phyloP scores from a whole-genome alignment of 2,329 filamentous ascomycete species.

The Colletotrichum sp. region DNA sequence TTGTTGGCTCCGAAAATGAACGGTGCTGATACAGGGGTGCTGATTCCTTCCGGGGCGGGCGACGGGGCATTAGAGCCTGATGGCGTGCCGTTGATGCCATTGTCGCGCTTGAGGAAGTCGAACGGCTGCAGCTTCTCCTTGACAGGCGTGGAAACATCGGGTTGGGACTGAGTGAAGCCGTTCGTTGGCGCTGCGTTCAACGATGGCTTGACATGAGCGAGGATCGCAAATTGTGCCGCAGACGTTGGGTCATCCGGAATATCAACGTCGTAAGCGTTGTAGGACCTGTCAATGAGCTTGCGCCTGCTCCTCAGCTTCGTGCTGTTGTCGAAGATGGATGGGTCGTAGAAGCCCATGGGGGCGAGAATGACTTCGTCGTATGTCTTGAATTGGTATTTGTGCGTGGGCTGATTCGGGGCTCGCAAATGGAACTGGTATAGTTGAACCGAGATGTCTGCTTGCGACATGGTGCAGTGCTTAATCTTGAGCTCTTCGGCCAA shows the following conservation, averaged over 20 bases:
- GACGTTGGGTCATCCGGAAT: slow-evolving; percentile 88
- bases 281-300: slow-evolving; percentile 84
- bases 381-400: slow-evolving; percentile 94
- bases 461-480: slow-evolving; percentile 90
- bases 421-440: slow-evolving; percentile 90
- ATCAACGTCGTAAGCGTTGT: slow-evolving; percentile 91
- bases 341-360: slow-evolving; percentile 93
- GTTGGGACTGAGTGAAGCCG: slow-evolving; percentile 46
- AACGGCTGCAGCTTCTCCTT: slow-evolving; percentile 71
- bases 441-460: slow-evolving; percentile 88
- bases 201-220: slow-evolving; percentile 65
- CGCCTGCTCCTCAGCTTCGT: slow-evolving; percentile 80
- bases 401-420: slow-evolving; percentile 84
- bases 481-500: slow-evolving; percentile 95
- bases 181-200: slow-evolving; percentile 50
- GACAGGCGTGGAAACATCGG: slow-evolving; percentile 62
- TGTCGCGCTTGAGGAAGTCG: slow-evolving; percentile 70
- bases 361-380: slow-evolving; percentile 97
- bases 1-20: slow-evolving; percentile 61
- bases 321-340: slow-evolving; percentile 82
- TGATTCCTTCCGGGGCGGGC: slow-evolving; percentile 78
- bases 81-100: slow-evolving; percentile 77
- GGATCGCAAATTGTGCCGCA: slow-evolving; percentile 76
- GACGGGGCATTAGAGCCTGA: slow-evolving; percentile 87
- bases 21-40: slow-evolving; percentile 67